These are phyloP conservation scores for Marasmius fiardii DNA, from an alignment of 1,284 basidiomycete genomes.

Conservation along the genomic window DNA sequence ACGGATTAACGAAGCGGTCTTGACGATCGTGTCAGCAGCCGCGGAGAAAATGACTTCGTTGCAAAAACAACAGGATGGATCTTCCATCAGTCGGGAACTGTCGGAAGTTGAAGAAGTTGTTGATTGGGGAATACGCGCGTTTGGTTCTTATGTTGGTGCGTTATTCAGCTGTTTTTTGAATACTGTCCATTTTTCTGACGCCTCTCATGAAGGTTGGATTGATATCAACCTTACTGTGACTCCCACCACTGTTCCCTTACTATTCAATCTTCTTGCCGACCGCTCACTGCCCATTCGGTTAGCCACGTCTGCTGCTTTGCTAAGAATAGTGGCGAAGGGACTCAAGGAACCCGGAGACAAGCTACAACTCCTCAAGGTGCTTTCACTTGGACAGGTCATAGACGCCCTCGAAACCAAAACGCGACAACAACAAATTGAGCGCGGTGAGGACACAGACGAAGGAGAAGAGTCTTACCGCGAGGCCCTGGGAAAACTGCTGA, in stretches of 20 bases:
- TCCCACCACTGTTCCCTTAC: conserved; percentile 80
- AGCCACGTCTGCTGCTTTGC: conserved; percentile 78
- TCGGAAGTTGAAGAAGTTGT: conserved; percentile 75
- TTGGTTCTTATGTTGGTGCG: conserved; percentile 93
- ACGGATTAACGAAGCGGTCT: conserved; percentile 83
- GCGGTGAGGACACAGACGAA: conserved; percentile 68
- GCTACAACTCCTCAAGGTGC: conserved; percentile 85
- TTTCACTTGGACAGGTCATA: conserved; percentile 81
- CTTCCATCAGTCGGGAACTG: conserved; percentile 45
- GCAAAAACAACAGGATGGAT: conserved; percentile 43
- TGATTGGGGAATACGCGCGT: conserved; percentile 87
- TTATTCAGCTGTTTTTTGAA: conserved; percentile 21
- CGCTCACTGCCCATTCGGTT: conserved; percentile 76
- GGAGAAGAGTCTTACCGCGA: conserved; percentile 87
- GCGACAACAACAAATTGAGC: conserved; percentile 60
- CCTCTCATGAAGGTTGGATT: conserved; percentile 77
- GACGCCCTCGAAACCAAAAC: conserved; percentile 80
- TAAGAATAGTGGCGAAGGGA: conserved; percentile 87
- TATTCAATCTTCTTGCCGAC: conserved; percentile 87
- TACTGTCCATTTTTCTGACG: not conserved
- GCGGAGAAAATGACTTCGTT: conserved; percentile 56
- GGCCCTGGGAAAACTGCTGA: conserved; percentile 83
- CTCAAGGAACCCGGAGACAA: conserved; percentile 92
- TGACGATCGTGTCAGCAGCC: conserved; percentile 80
- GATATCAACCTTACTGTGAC: conserved; percentile 97